Conservation (phyloP, 169 alveolate species). For the Plasmodium adleri region DNA sequence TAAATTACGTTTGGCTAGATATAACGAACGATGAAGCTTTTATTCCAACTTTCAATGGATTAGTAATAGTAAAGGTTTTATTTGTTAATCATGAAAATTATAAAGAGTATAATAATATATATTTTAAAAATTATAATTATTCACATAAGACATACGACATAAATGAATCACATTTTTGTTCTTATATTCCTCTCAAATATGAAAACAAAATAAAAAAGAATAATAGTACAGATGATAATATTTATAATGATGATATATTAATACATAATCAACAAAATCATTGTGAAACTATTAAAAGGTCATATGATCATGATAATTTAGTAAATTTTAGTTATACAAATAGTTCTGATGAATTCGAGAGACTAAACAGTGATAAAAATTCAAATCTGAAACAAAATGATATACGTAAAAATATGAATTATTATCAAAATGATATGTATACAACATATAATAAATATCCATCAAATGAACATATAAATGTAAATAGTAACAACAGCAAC, state of each 20-base stretch:
- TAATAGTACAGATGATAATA: conserved; percentile 9
- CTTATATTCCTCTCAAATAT: conserved; percentile 6
- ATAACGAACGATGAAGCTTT: conserved; percentile 56
- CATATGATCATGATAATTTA: neutral
- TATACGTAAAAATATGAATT: no score
- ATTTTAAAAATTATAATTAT: conserved; percentile 29
- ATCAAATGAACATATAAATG: no score
- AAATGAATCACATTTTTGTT: conserved; percentile 44
- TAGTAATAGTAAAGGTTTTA: conserved; percentile 58
- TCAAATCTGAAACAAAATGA: no score
- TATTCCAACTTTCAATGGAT: conserved; percentile 36
- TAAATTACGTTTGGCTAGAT: conserved; percentile 64
- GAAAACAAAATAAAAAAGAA: conserved; percentile 11
- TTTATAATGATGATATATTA: conserved; percentile 10
- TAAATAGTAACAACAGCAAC: no score
- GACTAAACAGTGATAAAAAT: neutral
- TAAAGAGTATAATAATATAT: conserved; percentile 47
- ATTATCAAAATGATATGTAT: no score
- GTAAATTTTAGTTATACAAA: conserved; percentile 17
- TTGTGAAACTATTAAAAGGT: neutral
- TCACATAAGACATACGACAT: conserved; percentile 12
- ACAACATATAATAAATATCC: no score
- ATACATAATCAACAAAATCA: neutral
- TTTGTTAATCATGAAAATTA: conserved; percentile 68
- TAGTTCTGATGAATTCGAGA: conserved; percentile 6